Evolutionary conservation across 2,329 filamentous ascomycete genomes (phyloP).

Genomic region (Pseudocercospora crystallina): DNA sequence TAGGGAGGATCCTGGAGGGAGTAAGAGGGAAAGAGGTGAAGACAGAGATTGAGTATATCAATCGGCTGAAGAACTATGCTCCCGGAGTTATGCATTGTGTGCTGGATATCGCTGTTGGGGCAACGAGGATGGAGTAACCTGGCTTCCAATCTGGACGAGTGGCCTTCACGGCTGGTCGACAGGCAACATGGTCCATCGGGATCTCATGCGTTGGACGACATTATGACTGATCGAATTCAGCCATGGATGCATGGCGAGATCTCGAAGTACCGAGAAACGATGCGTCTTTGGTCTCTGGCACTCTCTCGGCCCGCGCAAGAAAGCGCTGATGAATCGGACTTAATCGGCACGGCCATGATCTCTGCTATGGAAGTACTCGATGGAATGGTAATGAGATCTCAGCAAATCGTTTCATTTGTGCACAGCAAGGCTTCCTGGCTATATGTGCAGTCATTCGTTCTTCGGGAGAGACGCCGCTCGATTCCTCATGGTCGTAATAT

Average conservation of each 20-base stretch:
- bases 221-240: background rate
- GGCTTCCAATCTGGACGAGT: background rate
- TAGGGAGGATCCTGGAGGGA: conserved; percentile 19
- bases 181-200: background rate
- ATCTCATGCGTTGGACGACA: background rate
- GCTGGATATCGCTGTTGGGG: conserved; percentile 49
- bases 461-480: too few species aligned
- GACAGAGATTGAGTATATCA: conserved; percentile 42
- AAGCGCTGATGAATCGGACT: too few species aligned
- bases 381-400: too few species aligned
- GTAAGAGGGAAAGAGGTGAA: conserved; percentile 17
- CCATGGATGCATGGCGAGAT: background rate
- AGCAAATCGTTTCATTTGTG: background rate
- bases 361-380: too few species aligned
- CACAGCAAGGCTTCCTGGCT: background rate
- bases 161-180: background rate
- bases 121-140: background rate
- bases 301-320: too few species aligned
- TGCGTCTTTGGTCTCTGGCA: too few species aligned
- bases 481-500: too few species aligned
- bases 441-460: too few species aligned
- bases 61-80: conserved; percentile 60
- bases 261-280: background rate
- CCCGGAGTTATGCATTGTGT: conserved; percentile 63
- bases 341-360: too few species aligned